Evolutionary conservation across 1,139 yeast species (phyloP).

Genomic region (Yamadazyma triangularis): DNA sequence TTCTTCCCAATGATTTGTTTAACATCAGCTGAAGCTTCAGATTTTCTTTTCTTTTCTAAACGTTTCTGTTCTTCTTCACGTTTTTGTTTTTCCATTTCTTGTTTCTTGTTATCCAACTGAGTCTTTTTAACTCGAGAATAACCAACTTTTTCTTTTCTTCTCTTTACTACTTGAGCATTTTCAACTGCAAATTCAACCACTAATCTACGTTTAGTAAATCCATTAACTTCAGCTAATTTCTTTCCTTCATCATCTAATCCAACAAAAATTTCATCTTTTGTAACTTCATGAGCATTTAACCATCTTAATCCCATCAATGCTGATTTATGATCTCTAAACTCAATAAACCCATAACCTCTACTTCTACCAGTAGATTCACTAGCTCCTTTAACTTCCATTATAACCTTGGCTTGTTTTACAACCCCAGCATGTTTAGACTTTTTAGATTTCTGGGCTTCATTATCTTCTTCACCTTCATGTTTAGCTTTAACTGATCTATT

Average conservation of each 20-base stretch:
- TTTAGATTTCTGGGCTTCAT: slow-evolving; percentile 35
- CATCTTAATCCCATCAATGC: slow-evolving; percentile 97
- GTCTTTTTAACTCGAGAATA: slow-evolving; percentile 35
- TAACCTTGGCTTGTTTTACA: slow-evolving; percentile 88
- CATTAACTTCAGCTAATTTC: slow-evolving; percentile 49
- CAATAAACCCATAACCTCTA: slow-evolving; percentile 95
- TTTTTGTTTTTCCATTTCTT: slow-evolving; percentile 22
- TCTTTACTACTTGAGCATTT: slow-evolving; percentile 86
- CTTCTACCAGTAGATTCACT: slow-evolving; percentile 79
- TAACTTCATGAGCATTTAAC: slow-evolving; percentile 90
- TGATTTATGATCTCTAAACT: slow-evolving; percentile 84
- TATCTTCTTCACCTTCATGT: slow-evolving; percentile 41
- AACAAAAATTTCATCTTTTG: slow-evolving; percentile 61
- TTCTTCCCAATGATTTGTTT: slow-evolving; percentile 64
- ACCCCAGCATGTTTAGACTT: slow-evolving; percentile 81
- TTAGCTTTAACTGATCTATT: slow-evolving; percentile 71
- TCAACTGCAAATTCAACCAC: slow-evolving; percentile 96
- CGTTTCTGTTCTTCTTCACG: slow-evolving; percentile 43
- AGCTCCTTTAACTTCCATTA: slow-evolving; percentile 85
- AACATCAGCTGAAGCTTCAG: slow-evolving; percentile 49
- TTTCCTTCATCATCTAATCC: slow-evolving; percentile 72
- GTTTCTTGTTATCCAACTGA: slow-evolving; percentile 19
- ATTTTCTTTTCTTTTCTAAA: slow-evolving; percentile 21
- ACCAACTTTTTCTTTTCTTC: slow-evolving; percentile 71
- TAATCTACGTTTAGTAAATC: slow-evolving; percentile 62